Base-by-base conservation (phyloP, 139 green algal species). In the Haematococcus sp. region DNA sequence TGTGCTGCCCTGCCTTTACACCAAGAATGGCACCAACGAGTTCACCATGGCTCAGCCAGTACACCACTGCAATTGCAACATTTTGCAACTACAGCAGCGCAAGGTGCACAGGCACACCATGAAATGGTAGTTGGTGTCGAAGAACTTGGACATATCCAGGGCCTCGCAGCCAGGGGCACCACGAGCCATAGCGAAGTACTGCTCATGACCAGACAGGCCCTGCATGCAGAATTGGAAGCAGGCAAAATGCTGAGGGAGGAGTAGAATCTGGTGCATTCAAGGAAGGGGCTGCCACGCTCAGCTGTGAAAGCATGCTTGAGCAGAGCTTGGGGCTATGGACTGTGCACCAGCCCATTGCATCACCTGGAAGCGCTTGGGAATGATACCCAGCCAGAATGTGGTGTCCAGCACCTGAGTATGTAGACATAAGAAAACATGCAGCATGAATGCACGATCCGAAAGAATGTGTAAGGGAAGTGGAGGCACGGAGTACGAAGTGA, bases 81-180 rank as follows among this genome's bases (percentile, higher is more conserved):
- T n/a, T n/a, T n/a, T n/a, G n/a, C n/a, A n/a, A n/a, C n/a, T n/a
- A n/a, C n/a, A n/a, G n/a, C n/a, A n/a, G n/a, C n/a, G n/a, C n/a
- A n/a, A n/a, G n/a, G n/a, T 60, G 65, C 2, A 58, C 34, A 19
- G 23, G 44, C 80, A 52, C 76, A 91, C 88, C 75, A 95, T 54
- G 81, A 88, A 93, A 79, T 97, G 93, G 76, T 97, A 97, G 85
- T 97, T 97, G 77, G 91, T 96, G 87, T 97, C 92, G 15, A 97
- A 92, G 74, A 88, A 93, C 74, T 97, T 97, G 73, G 70, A 88
- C 93, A 97, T 96, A 83, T 97, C 93, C 66, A 93, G 78, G 9
- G 93, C 93, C 4, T 61, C 17, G 27, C 75, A 77, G 23, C 76
- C 78, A 13, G 83, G 22, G 0, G 70, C 78, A 23, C 93, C 93